Conservation (phyloP, 164 flowering plant genomes). For the Vitis rupestris region DNA sequence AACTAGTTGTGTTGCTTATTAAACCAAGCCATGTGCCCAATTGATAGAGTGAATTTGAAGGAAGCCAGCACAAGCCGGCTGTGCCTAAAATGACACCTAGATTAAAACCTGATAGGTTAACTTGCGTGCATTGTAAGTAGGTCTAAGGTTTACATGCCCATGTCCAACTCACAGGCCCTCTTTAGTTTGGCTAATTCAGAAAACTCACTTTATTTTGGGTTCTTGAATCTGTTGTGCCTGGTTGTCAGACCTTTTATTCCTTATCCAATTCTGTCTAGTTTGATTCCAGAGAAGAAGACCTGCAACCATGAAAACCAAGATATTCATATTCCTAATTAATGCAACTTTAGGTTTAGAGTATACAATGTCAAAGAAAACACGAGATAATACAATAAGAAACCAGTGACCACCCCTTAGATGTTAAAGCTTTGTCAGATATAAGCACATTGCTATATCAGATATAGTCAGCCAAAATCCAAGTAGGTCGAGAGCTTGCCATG, state of each 20-base stretch:
- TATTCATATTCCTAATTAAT: too few relatives aligned
- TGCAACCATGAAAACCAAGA: constrained; percentile 14
- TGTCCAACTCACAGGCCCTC: not conserved
- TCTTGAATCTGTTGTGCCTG: constrained; percentile 26
- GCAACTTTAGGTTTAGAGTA: too few relatives aligned
- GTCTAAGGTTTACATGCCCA: not conserved
- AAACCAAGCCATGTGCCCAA: too few relatives aligned
- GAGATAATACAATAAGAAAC: too few relatives aligned
- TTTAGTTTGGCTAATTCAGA: not conserved
- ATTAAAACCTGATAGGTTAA: too few relatives aligned
- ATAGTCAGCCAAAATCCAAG: constrained; percentile 1
- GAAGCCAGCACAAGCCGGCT: too few relatives aligned
- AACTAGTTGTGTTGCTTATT: too few relatives aligned
- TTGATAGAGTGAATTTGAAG: too few relatives aligned
- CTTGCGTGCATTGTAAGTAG: too few relatives aligned
- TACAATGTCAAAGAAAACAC: too few relatives aligned
- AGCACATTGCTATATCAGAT: not conserved
- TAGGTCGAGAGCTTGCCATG: constrained; percentile 35
- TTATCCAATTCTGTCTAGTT: constrained; percentile 55
- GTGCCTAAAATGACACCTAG: too few relatives aligned
- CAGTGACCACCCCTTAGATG: too few relatives aligned
- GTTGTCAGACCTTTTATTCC: constrained; percentile 29
- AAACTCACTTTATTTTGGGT: constrained; percentile 45
- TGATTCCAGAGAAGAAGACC: constrained; percentile 68
- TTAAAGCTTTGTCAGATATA: not conserved